A percentile compares a stretch with the other conserved stretches of the same genome.
phyloP scores from a whole-genome alignment of 768 basidiomycete genomes.

The Trametes villosa region DNA sequence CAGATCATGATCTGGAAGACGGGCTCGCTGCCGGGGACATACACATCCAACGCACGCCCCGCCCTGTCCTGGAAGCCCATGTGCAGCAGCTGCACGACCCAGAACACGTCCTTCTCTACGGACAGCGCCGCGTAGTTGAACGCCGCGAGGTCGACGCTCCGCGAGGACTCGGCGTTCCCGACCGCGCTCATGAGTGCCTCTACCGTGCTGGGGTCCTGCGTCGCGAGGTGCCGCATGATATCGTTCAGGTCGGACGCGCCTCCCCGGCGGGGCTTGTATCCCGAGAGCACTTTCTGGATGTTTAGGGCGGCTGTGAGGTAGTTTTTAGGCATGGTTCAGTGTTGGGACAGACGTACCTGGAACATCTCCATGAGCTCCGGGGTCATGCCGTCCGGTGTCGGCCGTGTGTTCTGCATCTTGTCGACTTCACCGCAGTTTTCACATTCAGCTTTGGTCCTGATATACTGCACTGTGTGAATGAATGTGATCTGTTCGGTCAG shows the following conservation, averaged over 20 bases:
- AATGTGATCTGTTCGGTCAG: no score
- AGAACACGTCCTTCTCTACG: slow-evolving; percentile 34
- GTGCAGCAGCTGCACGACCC: slow-evolving; percentile 40
- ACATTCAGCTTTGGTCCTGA: no score
- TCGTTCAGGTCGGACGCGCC: neutral
- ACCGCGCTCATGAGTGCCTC: slow-evolving; percentile 14
- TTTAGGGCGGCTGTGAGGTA: no score
- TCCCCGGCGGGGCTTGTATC: neutral
- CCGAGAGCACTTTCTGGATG: neutral
- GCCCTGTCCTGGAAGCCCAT: slow-evolving; percentile 33
- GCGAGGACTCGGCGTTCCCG: neutral
- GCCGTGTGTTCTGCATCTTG: no score
- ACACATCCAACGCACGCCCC: slow-evolving; percentile 22
- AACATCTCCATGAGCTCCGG: neutral
- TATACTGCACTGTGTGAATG: no score
- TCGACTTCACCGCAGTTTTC: no score
- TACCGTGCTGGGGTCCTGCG: slow-evolving; percentile 9
- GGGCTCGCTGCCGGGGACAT: slow-evolving; percentile 27
- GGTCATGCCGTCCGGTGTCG: no score
- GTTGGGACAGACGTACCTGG: no score
- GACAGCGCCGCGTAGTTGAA: slow-evolving; percentile 20
- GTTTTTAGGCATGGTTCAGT: no score
- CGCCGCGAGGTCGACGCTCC: slow-evolving; percentile 3
- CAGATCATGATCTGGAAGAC: slow-evolving; percentile 28
- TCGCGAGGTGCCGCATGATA: slow-evolving; percentile 14